Evolutionary conservation across 1,284 basidiomycete genomes (phyloP).

Genomic region (Chalciporus piperatoides): DNA sequence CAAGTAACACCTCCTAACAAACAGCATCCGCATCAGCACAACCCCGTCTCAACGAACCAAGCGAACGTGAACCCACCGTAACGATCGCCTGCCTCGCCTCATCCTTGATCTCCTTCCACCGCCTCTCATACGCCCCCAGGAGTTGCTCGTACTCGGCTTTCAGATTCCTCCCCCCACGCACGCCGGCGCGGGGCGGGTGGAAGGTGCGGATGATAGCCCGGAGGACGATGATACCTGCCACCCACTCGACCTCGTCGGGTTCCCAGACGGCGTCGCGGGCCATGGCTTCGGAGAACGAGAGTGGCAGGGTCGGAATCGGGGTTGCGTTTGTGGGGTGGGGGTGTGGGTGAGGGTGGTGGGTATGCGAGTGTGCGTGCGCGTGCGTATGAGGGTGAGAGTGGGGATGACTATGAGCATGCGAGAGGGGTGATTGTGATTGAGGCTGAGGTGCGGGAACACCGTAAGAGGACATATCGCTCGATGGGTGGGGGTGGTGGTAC

Average conservation of each 20-base stretch:
- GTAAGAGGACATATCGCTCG: constrained; percentile 20
- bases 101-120: constrained; percentile 64
- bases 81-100: constrained; percentile 56
- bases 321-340: too few species aligned
- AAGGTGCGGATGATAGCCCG: constrained; percentile 46
- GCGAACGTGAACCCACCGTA: constrained; percentile 36
- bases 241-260: constrained; percentile 59
- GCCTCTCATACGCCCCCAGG: constrained; percentile 48
- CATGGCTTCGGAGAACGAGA: constrained; percentile 50
- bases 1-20: constrained; percentile 43
- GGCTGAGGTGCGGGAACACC: background rate
- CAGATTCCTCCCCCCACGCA: constrained; percentile 22
- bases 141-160: constrained; percentile 50
- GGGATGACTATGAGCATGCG: background rate
- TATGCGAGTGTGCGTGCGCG: background rate
- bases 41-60: background rate
- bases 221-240: constrained; percentile 53
- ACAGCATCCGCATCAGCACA: constrained; percentile 1
- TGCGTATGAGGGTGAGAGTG: background rate
- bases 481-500: constrained; percentile 14
- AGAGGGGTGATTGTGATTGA: background rate
- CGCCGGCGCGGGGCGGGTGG: too few species aligned
- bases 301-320: background rate
- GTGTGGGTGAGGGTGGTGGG: background rate
- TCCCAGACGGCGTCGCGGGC: constrained; percentile 59